phyloP scores from a whole-genome alignment of 352 stramenopile species.

The Salisapilia sapeloensis region DNA sequence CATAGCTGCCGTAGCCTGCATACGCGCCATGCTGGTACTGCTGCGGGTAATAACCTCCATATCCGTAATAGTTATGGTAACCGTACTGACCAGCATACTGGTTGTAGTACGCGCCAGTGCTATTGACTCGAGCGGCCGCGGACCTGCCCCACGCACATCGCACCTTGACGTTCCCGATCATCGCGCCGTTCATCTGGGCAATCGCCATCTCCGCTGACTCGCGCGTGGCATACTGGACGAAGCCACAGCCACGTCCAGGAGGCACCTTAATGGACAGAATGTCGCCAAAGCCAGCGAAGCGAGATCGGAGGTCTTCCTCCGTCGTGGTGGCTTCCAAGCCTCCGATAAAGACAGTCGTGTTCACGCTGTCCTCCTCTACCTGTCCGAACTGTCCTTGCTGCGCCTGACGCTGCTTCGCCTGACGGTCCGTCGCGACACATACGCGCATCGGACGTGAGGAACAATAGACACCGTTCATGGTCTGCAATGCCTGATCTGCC shows the following conservation, averaged over 20 bases:
- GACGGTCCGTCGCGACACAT: constrained; percentile 77
- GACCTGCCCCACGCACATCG: constrained; percentile 80
- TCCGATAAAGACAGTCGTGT: constrained; percentile 87
- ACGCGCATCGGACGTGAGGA: constrained; percentile 80
- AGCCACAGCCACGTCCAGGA: constrained; percentile 79
- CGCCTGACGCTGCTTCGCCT: constrained; percentile 16
- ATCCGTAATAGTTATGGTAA: constrained; percentile 42
- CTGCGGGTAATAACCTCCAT: constrained; percentile 40
- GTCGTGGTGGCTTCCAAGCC: constrained; percentile 65
- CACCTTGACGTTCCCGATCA: constrained; percentile 65
- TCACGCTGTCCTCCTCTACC: constrained; percentile 41
- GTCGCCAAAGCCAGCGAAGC: constrained; percentile 68
- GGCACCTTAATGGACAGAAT: constrained; percentile 75
- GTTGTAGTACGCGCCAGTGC: constrained; percentile 24
- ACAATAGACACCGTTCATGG: constrained; percentile 83
- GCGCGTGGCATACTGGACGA: constrained; percentile 79
- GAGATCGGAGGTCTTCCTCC: constrained; percentile 69
- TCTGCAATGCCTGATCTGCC: constrained; percentile 69
- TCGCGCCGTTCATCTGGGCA: constrained; percentile 74
- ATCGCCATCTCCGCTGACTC: constrained; percentile 77
- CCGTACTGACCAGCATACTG: constrained; percentile 28
- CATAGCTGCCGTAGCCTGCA: constrained; percentile 23
- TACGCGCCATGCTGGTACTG: constrained; percentile 25
- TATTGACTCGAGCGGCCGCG: constrained; percentile 24
- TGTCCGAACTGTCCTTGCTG: constrained; percentile 1